Evolutionary conservation across 306 rosid species (phyloP).

Genomic region (Castanea sativa): DNA sequence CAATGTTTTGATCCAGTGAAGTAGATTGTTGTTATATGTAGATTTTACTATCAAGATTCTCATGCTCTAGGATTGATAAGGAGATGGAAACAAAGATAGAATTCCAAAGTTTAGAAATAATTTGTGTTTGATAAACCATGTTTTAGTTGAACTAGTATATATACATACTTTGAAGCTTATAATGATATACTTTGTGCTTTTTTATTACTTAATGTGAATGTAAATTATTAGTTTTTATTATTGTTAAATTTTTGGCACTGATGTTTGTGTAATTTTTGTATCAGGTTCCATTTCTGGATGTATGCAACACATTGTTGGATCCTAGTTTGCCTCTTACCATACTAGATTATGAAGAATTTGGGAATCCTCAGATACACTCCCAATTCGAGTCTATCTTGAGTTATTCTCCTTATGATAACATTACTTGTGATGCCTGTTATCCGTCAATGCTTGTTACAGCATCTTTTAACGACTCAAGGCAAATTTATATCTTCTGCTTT

Average conservation of each 20-base stretch:
- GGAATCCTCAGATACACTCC: slow-evolving; percentile 60
- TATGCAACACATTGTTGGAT: slow-evolving; percentile 91
- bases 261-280: slow-evolving; percentile 17
- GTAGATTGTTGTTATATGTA: neutral
- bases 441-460: slow-evolving; percentile 79
- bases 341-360: slow-evolving; percentile 92
- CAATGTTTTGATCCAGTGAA: neutral
- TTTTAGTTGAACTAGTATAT: neutral
- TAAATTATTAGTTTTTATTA: neutral
- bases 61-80: neutral
- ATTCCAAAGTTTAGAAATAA: neutral
- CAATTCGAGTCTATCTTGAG: slow-evolving; percentile 55
- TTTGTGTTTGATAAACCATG: neutral
- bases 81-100: neutral
- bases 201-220: slow-evolving; percentile 1
- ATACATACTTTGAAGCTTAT: neutral
- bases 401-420: slow-evolving; percentile 87
- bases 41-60: neutral
- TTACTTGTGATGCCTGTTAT: slow-evolving; percentile 64
- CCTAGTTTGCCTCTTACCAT: slow-evolving; percentile 80
- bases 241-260: slow-evolving; percentile 3
- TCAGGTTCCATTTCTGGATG: slow-evolving; percentile 95
- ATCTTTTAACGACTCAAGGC: slow-evolving; percentile 83
- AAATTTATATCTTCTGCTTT: slow-evolving; percentile 20
- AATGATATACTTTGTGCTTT: neutral